Evolutionary conservation across 768 basidiomycete genomes (phyloP), one percentile per base, ranked within the genome.

Genomic region (Boletus vermiculosoides): DNA sequence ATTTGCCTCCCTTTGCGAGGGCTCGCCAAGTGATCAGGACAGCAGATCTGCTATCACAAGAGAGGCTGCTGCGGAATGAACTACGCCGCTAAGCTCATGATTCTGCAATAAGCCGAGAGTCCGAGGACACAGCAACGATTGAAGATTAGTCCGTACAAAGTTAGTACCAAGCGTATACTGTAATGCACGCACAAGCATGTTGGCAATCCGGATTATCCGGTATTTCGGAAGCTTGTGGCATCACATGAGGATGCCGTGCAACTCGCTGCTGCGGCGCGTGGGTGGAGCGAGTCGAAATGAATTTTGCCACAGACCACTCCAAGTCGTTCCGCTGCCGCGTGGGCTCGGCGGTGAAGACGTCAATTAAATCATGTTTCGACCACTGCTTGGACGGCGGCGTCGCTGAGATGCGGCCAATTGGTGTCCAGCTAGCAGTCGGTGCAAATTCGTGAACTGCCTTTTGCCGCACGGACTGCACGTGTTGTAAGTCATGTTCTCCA

Each of bases 381-480:
- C 22, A 12, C 33, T 37, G 34, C 39, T 42, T 11, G 55, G 13
- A 13, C 23, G 33, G 36, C 42, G 33, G 45, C 36, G 25, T 12
- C 39, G 53, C 46, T 5, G 36, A 34, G 25, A 25, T 34, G 31
- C 8, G 34, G 11, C 34, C 11, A 39, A 3, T 20, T 42, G 23
- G 13, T 10, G 34, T 34, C 33, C 18, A 13, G 23, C 25, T 23
- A 44, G 46, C 25, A 34, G 20, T 12, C 15, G 8, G 6, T 18
- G 44, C 45, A 31, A 49, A 47, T 57, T 55, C 47, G 30, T 31
- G 7, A 15, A 23, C 22, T 39, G 28, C 39, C 23, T 15, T 33
- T 30, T 4, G 53, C 60, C 62, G 50, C 64, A 59, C 49, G 45
- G 53, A 59, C 6, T 25, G 50, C 71, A 68, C 71, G 71, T 73